phyloP scores from a whole-genome alignment of 169 alveolate species.

The Neospora caninum region DNA sequence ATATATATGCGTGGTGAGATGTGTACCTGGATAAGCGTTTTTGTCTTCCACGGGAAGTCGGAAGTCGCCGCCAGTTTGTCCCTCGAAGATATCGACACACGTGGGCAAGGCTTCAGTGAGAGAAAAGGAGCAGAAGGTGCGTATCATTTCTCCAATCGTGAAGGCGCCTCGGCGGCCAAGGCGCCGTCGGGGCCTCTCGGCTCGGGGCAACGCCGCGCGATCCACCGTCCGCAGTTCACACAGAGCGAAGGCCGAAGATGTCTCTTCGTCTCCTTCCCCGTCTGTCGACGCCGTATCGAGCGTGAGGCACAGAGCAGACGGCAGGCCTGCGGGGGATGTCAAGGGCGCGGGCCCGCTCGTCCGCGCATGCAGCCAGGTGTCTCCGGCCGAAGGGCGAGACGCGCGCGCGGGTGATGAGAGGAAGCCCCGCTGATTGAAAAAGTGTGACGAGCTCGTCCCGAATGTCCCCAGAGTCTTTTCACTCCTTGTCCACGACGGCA shows the following conservation, averaged over 20 bases:
- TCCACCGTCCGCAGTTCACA: neutral
- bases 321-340: too few relatives aligned
- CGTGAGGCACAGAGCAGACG: too few relatives aligned
- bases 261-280: neutral
- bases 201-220: neutral
- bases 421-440: too few relatives aligned
- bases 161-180: neutral
- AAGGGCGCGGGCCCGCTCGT: too few relatives aligned
- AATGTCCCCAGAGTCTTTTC: too few relatives aligned
- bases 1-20: neutral
- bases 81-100: neutral
- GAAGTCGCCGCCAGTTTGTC: neutral
- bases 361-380: too few relatives aligned
- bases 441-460: too few relatives aligned
- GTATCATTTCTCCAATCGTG: neutral
- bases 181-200: neutral
- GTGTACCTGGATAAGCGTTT: neutral
- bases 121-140: neutral
- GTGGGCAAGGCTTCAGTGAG: conserved; percentile 23
- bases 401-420: too few relatives aligned
- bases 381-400: too few relatives aligned
- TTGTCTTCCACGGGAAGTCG: neutral
- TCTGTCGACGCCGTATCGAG: too few relatives aligned
- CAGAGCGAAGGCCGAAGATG: neutral
- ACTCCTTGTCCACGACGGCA: too few relatives aligned